Percentiles rank a stretch among this genome's conserved stretches.
These are phyloP conservation scores for Paecilomyces niveus DNA, from an alignment of 2,329 filamentous ascomycete species.

Conservation along the genomic window DNA sequence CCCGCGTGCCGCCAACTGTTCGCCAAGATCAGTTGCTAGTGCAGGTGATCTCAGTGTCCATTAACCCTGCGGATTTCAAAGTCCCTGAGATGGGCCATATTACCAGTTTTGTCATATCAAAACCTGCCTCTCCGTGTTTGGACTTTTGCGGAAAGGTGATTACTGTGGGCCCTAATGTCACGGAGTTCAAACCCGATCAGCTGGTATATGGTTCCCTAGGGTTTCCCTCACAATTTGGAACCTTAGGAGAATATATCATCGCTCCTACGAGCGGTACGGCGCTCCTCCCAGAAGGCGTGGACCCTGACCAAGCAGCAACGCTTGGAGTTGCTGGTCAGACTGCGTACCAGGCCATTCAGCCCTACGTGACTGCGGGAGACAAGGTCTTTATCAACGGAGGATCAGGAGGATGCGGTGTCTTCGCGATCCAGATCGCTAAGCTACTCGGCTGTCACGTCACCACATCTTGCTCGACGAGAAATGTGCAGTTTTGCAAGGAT, in stretches of 20 bases:
- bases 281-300: constrained; percentile 38
- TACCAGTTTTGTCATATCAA: constrained; percentile 30
- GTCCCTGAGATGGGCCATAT: constrained; percentile 45
- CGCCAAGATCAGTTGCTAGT: constrained; percentile 47
- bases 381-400: constrained; percentile 60
- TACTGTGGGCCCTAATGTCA: constrained; percentile 21
- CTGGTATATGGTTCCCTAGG: constrained; percentile 39
- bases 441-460: constrained; percentile 53
- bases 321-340: constrained; percentile 42
- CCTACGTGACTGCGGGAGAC: constrained; percentile 43
- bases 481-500: constrained; percentile 49
- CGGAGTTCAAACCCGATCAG: constrained; percentile 31
- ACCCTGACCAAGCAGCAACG: constrained; percentile 34
- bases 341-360: constrained; percentile 43
- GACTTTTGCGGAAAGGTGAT: constrained; percentile 45
- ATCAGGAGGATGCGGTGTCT: constrained; percentile 55
- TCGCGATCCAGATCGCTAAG: constrained; percentile 58
- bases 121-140: constrained; percentile 43
- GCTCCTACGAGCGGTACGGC: constrained; percentile 26
- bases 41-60: constrained; percentile 44
- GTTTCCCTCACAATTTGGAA: constrained; percentile 30
- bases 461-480: constrained; percentile 51
- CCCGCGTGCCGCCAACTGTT: constrained; percentile 33
- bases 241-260: constrained; percentile 39
- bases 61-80: constrained; percentile 63